A percentile compares a stretch with the other conserved stretches of the same genome.
phyloP scores from a whole-genome alignment of 1,284 basidiomycete genomes.

The Mycosarcoma mackinlayi region DNA sequence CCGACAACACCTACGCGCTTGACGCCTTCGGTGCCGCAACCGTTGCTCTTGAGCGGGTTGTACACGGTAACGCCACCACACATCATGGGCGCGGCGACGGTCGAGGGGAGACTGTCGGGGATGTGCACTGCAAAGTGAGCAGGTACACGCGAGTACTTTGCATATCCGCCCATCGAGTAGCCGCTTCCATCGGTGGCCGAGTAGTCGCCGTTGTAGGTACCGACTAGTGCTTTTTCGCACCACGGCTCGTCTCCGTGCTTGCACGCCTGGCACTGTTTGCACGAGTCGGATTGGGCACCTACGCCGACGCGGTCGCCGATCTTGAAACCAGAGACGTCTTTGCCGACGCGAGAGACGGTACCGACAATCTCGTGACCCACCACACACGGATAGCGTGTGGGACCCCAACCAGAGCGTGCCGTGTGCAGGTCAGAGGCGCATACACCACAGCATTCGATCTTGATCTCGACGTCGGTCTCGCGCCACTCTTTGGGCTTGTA shows the following conservation, averaged over 20 bases:
- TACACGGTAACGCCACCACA: slow-evolving; percentile 66
- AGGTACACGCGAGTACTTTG: slow-evolving; percentile 56
- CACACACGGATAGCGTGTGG: slow-evolving; percentile 50
- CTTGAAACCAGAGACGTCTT: slow-evolving; percentile 73
- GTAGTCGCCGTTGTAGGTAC: slow-evolving; percentile 71
- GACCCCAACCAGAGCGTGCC: slow-evolving; percentile 58
- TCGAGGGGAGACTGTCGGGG: slow-evolving; percentile 58
- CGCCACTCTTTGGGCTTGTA: slow-evolving; percentile 50
- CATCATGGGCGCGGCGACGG: slow-evolving; percentile 60
- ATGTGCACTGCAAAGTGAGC: slow-evolving; percentile 64
- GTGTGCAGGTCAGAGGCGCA: slow-evolving; percentile 56
- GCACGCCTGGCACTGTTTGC: slow-evolving; percentile 73
- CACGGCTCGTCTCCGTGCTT: slow-evolving; percentile 65
- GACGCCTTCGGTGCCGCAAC: slow-evolving; percentile 48
- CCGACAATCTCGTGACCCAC: slow-evolving; percentile 75
- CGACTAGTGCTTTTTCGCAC: slow-evolving; percentile 42
- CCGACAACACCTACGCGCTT: slow-evolving; percentile 61
- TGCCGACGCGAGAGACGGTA: slow-evolving; percentile 68
- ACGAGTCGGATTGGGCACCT: slow-evolving; percentile 74
- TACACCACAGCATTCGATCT: slow-evolving; percentile 55
- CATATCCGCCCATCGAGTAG: slow-evolving; percentile 55
- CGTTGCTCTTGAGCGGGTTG: slow-evolving; percentile 62
- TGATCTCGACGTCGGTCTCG: slow-evolving; percentile 56
- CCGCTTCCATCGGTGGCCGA: slow-evolving; percentile 68
- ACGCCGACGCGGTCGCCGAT: slow-evolving; percentile 76